phyloP scores from a whole-genome alignment of 345 rosid genomes.

The Aquilaria sinensis region DNA sequence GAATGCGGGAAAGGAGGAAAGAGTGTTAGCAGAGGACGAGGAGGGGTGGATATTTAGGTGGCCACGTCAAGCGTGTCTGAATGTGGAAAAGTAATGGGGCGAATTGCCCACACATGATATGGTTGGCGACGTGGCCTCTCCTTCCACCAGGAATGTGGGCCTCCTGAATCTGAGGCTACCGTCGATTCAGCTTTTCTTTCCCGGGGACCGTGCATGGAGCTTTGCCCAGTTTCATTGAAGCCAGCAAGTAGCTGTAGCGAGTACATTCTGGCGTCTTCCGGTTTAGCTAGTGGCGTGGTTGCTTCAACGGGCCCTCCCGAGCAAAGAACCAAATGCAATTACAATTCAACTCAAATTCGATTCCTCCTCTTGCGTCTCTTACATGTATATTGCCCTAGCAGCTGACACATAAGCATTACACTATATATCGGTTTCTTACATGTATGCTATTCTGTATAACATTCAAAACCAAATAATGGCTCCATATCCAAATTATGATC shows the following conservation, averaged over 20 bases:
- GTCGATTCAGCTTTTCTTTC: neutral
- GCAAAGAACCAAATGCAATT: no score
- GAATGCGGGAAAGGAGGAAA: neutral
- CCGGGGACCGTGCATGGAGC: neutral
- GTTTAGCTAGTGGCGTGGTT: no score
- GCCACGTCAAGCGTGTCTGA: constrained; percentile 23
- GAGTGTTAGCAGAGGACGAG: neutral
- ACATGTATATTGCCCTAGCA: no score
- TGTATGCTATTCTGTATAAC: no score
- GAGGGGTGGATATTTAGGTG: constrained; percentile 19
- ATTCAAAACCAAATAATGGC: no score
- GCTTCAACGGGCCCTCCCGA: no score
- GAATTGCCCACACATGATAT: constrained; percentile 20
- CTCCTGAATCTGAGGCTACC: constrained; percentile 10
- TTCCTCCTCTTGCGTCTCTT: no score
- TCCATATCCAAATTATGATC: no score
- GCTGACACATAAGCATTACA: no score
- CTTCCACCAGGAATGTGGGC: neutral
- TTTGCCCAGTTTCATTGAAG: neutral
- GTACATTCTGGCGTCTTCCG: constrained; percentile 3
- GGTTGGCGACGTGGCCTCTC: constrained; percentile 26
- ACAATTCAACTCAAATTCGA: no score
- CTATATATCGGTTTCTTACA: no score
- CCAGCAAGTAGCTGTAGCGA: neutral
- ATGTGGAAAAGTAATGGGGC: constrained; percentile 7